A percentile compares a stretch with the other conserved stretches of the same genome.
phyloP scores from a whole-genome alignment of 2,329 filamentous ascomycete species.

The Trichoderma simmonsii region DNA sequence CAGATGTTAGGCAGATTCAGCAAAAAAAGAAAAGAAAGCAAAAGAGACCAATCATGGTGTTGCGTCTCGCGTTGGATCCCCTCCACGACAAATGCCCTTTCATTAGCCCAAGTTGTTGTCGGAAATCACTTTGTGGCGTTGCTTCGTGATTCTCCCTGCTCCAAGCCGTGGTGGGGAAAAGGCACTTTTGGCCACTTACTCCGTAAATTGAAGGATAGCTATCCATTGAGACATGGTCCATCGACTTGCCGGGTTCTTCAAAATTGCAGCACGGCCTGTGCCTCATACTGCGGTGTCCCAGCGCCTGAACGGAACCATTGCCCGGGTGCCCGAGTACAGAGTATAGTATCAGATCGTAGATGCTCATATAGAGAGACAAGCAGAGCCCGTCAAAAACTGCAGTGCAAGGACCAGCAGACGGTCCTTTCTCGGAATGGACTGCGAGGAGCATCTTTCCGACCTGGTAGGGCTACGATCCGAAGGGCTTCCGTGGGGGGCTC shows the following conservation, averaged over 20 bases:
- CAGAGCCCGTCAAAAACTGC: background rate
- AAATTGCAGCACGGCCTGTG: background rate
- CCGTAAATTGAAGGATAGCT: background rate
- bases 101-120: background rate
- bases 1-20: background rate
- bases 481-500: background rate
- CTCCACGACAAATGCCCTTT: background rate
- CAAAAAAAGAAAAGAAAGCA: background rate
- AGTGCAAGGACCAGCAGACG: background rate
- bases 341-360: background rate
- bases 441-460: background rate
- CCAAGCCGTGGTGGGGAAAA: background rate
- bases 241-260: background rate
- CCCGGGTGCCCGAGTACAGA: background rate
- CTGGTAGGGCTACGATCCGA: slow-evolving; percentile 11
- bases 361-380: background rate
- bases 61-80: background rate
- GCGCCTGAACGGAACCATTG: background rate
- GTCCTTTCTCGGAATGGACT: background rate
- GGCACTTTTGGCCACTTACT: background rate
- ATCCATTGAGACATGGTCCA: background rate
- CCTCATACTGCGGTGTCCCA: background rate
- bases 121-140: slow-evolving; percentile 6
- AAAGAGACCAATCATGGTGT: background rate
- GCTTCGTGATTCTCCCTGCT: background rate